Evolutionary conservation across 2,329 filamentous ascomycete species (phyloP), one percentile per base, ranked within the genome.

Genomic region (Esteya vermicola): DNA sequence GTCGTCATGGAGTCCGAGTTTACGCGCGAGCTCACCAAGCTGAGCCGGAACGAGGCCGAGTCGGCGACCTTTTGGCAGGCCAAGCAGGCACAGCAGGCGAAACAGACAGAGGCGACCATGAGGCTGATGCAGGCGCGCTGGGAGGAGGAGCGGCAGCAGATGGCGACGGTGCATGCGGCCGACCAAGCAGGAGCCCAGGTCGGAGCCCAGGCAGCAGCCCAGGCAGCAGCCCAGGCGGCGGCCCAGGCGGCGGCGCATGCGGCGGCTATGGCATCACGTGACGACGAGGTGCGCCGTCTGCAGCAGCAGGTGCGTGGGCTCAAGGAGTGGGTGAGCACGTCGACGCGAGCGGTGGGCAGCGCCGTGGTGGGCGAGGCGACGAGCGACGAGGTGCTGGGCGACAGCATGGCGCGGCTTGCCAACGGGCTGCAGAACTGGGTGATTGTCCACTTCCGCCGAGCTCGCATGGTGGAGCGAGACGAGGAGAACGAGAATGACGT

Each of bases 381-480:
- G 40, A 77, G 75, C 45, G 81, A 85, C 50, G 75, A 80, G 54
- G 72, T 75, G 10, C 71, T 85, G 52, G 70, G 64, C 3, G 72
- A 80, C 38, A 64, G 67, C 9, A 72, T 81, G 63, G 63, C 67
- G 37, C 65, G 69, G 42, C 54, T 85, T 35, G 72, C 72, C 18
- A 79, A 83, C 50, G 72, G 78, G 20, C 57, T 83, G 48, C 78
- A 84, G 58, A 83, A 85, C 50, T 85, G 80, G 80, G 72, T 79
- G 4, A 75, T 85, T 49, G 69, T 72, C 21, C 72, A 81, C 52
- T 85, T 81, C 47, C 67, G 80, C 38, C 72, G 70, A 45, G 65
- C 70, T 12, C 10, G 14, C 8, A 31, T 31, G 28, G 28, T 16
- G 7, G 25, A 7, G 25, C 25, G 8, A 14, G 28, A n/a, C 28